Base-by-base conservation (phyloP, 306 rosid species). In the Vigna nakashimae region DNA sequence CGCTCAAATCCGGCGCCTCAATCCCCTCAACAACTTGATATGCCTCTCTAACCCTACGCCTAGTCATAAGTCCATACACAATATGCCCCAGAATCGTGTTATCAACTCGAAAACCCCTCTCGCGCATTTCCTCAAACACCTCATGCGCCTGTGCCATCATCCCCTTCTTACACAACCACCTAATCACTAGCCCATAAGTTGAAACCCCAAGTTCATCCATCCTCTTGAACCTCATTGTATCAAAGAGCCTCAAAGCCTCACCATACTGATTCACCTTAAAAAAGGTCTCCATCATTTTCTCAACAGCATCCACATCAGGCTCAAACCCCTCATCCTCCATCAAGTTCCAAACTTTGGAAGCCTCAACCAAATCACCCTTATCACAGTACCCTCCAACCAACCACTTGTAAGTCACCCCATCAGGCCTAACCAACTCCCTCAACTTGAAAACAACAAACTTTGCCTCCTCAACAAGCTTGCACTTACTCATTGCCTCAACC, bases 271-370 rank as follows among this genome's bases (percentile, higher is more conserved):
- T 90, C 5, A 6, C 72, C 87, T 92, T 94, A 30, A 90, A 94
- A 63, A 89, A 40, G 2, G 81, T 82, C 78, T 86, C 94, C 92
- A 94, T 84, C 88, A 94, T 87, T 57, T 82, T 85, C 82, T 91
- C 96, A 12, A 82, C 88, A 18, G 86, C 86, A 14, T 69, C 87
- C 4, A 92, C 59, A 15, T 82, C 88, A 52, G 87, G 79, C 48
- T 69, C 59, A 46, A 94, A 83, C 55, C 94, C 98, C 59, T 88
- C 91, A 76, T 89, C 97, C 84, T 77, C 90, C 94, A 94, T 94
- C 78, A 86, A 81, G 68, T 94, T 94, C 96, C 98, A 91, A 43
- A 90, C 12, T 71, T 86, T 94, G 0, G 94, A 88, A 79, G 93
- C 97, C 76, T 91, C 97, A 65, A 91, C 65, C 73, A 94, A 69